Base-by-base conservation (phyloP, 2,329 filamentous ascomycete genomes). In the Stagonosporopsis chrysanthemi region DNA sequence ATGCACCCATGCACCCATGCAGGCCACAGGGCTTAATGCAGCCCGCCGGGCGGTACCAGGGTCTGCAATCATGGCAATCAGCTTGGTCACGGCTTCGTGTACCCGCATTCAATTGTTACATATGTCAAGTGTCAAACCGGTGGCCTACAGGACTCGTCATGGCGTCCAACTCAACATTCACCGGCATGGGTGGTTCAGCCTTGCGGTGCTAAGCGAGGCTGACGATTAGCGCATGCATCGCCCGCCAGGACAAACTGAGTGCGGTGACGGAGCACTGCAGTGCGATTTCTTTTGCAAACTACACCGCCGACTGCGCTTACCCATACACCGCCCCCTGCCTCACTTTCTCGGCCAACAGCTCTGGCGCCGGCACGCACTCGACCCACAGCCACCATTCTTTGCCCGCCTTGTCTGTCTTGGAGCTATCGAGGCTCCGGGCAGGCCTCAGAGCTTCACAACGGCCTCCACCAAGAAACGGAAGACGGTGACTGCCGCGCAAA, bases 391-490 rank as follows among this genome's bases (percentile, higher is more conserved):
- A 41, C 44, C 26, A 52, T 57, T 40, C 48, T 52, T 48, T 43
- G 60, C 57, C 53, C 46, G 56, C 46, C 52, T 50, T 56, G 60
- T 68, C 64, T 67, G 69, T 69, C 73, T 63, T 69, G 75, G 73
- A 76, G 74, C 73, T 75, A 51, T 62, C 48, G 64, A 66, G 67
- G 75, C 74, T 77, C 75, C 73, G 69, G 71, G 71, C 67, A 73
- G 74, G 70, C 73, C 61, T 65, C 60, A 67, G 60, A 64, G 65
- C 62, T 70, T 76, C 75, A 77, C 71, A 47, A 77, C 75, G 75
- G 75, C 75, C 64, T 76, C 74, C 68, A 72, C 67, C 63, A 81
- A 81, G 76, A 81, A 80, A 74, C 78, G 79, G 62, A 81, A 78
- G 77, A 76, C 78, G 61, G 76, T 71, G 66, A 69, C 71, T 44